Evolutionary conservation across 208 protist genomes (phyloP), one percentile per base, ranked within the genome.

Genomic region (Crithidia thermophila): DNA sequence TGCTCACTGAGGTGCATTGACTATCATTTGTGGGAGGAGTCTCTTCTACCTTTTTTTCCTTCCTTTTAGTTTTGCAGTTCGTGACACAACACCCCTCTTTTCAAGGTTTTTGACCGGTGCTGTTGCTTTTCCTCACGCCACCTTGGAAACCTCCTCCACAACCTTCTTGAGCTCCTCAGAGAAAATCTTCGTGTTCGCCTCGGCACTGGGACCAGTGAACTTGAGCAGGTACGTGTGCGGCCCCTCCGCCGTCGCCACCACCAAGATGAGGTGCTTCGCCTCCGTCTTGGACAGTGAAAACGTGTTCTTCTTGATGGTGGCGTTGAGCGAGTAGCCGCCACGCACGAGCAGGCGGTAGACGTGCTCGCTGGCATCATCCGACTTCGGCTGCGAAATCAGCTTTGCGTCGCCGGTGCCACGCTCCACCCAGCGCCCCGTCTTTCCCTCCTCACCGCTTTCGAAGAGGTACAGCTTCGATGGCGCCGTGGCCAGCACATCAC

Each of bases 281-380:
- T 89, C 74, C 20, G 63, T 61, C 51, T 82, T 84, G 34, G 52
- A 75, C 0, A 95, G 47, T 13, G 75, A 33, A 39, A 95, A 79
- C 21, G 58, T 51, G 18, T 81, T 79, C 56, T 81, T 80, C 50
- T 52, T 67, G 11, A 92, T 46, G 18, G 61, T 55, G 4, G 72
- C 70, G 62, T 95, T 95, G 33, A 95, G 77, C 18, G 84, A 76
- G 72, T 92, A 92, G 52, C 89, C 89, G 72, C 90, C 85, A 27
- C 89, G 89, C 45, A 95, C 85, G 59, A 90, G 78, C 23, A 94
- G 74, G 27, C 89, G 89, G 61, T 94, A 85, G 11, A 75, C 25
- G 42, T 67, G 50, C 52, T 51, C 61, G 36, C 33, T 25, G 0
- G 56, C 37, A 7, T 77, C 57, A 45, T 50, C 43, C 16, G 63